phyloP scores from a whole-genome alignment of 2,329 filamentous ascomycete species.

The Fusarium sp. region DNA sequence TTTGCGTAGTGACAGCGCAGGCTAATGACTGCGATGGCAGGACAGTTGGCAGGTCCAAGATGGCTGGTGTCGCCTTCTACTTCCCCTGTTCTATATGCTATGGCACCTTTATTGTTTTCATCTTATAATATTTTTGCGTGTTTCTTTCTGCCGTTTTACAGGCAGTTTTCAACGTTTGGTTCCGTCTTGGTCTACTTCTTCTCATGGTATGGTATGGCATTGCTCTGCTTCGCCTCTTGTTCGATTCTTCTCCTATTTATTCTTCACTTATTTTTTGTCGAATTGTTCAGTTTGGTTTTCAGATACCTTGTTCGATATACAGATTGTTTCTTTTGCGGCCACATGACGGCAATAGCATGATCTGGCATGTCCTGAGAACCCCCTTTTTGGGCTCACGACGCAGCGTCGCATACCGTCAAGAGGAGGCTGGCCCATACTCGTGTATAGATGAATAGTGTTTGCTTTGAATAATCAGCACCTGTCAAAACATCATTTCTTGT shows the following conservation, averaged over 20 bases:
- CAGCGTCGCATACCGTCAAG: conserved; percentile 33
- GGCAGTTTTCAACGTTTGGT: conserved; percentile 23
- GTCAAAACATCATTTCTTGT: conserved; percentile 28
- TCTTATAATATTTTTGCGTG: conserved; percentile 42
- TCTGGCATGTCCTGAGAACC: conserved; percentile 26
- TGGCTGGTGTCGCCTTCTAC: conserved; percentile 54
- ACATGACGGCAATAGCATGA: conserved; percentile 36
- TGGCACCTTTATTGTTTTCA: conserved; percentile 49
- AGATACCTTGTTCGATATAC: conserved; percentile 71
- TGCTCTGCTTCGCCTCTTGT: conserved; percentile 34
- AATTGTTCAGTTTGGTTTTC: conserved; percentile 47
- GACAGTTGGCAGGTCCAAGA: conserved; percentile 62
- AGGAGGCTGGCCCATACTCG: conserved; percentile 45
- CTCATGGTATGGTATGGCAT: conserved; percentile 23
- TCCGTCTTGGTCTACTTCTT: background rate
- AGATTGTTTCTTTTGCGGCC: conserved; percentile 47
- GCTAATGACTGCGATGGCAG: conserved; percentile 57
- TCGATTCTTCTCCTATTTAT: conserved; percentile 41
- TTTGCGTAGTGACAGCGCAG: conserved; percentile 48
- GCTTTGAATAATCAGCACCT: conserved; percentile 46
- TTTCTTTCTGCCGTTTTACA: conserved; percentile 12
- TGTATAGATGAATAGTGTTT: conserved; percentile 50
- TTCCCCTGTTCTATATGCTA: conserved; percentile 51
- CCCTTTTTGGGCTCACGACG: conserved; percentile 3
- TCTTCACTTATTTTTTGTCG: conserved; percentile 33